Base-by-base conservation (phyloP, 1,284 basidiomycete species). In the Meripilus lineatus region DNA sequence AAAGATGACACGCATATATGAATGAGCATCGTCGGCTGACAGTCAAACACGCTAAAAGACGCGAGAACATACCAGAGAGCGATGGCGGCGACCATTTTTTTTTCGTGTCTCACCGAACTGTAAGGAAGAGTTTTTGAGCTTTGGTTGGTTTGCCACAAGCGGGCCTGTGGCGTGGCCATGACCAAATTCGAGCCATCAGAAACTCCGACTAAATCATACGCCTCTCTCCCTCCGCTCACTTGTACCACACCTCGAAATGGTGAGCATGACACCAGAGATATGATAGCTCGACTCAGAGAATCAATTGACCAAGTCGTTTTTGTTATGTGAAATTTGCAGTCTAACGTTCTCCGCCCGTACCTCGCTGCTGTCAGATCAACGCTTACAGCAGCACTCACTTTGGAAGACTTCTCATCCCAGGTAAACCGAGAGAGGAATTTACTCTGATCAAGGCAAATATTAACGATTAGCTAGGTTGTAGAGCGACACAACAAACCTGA, bases 321-420 rank as follows among this genome's bases (percentile, higher is more conserved):
- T n/a, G 33, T 33, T 22, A 23, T n/a, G n/a, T n/a, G n/a, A n/a
- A n/a, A n/a, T n/a, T 41, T 7, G 22, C 51, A 88, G 84, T 87
- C 84, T 2, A 87, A 89, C 65, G 80, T 81, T 8, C 77, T 99
- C 40, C 79, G 95, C 57, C 94, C 95, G 3, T 99, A 99, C 68
- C 85, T 99, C 48, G 87, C 91, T 24, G 94, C 94, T 28, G 95
- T 99, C 41, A 78, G 96, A 52, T 90, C 92, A 8, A 95, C 95
- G 11, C 75, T 99, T 43, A 98, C 94, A 4, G 95, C 95, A n/a
- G 94, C 96, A 1, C 74, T 99, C 54, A 97, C 94, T 0, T 75
- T 99, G 44, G 89, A 97, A 71, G 93, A 97, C 77, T 99, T 99
- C 72, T 82, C 91, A 32, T 97, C 93, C 5, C 95, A 99, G 79